A percentile compares a stretch with the other conserved stretches of the same genome.
Conservation (phyloP, 2,329 filamentous ascomycete genomes). For the Sporothrix pseudoabietina region DNA sequence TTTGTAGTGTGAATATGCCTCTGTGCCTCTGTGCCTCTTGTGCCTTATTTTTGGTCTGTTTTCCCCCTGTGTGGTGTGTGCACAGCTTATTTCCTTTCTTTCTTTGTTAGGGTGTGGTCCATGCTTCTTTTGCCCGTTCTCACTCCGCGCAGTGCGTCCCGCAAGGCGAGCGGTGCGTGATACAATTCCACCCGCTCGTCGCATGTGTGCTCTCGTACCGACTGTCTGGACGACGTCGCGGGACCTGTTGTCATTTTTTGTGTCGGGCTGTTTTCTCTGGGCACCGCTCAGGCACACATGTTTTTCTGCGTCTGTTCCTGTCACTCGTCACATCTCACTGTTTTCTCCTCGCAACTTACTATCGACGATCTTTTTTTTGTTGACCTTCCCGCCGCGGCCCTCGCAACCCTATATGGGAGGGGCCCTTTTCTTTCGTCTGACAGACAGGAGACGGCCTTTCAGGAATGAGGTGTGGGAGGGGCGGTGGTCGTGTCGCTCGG, state of each 20-base stretch:
- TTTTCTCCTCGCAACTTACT: constrained; percentile 1
- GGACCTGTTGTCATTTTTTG: background rate
- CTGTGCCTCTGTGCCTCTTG: background rate
- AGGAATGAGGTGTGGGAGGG: constrained; percentile 10
- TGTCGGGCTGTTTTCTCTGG: background rate
- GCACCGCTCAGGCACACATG: background rate
- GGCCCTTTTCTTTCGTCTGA: background rate
- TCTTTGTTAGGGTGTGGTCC: constrained; percentile 5
- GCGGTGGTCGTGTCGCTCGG: background rate
- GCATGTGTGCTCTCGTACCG: constrained; percentile 8
- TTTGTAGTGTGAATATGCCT: background rate
- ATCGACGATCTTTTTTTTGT: constrained; percentile 23
- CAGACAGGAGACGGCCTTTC: constrained; percentile 1
- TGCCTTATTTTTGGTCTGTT: background rate
- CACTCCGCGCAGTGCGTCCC: background rate
- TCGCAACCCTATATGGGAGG: constrained; percentile 23
- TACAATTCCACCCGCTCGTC: background rate
- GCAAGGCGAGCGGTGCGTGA: constrained; percentile 25
- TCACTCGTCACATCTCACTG: constrained; percentile 29
- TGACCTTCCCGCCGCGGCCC: background rate
- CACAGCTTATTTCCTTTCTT: background rate
- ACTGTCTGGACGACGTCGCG: constrained; percentile 17
- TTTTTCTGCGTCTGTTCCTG: background rate
- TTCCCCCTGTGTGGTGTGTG: background rate
- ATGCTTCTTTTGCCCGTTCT: constrained; percentile 13